A percentile compares a stretch with the other conserved stretches of the same genome.
phyloP scores from a whole-genome alignment of 2,329 filamentous ascomycete species.

The Colletotrichum aenigma region DNA sequence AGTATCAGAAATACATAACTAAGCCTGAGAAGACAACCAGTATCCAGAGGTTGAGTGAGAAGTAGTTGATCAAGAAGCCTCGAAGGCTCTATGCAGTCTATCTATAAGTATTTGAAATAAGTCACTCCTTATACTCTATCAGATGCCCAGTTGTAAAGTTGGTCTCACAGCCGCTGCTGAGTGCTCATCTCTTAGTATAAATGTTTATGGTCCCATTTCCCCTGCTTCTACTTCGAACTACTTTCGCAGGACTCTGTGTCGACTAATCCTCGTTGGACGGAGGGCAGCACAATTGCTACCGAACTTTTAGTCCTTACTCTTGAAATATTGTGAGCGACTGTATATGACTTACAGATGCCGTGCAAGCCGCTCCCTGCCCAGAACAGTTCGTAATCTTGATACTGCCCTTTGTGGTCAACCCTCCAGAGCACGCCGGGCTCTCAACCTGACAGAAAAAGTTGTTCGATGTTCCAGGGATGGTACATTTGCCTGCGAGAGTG shows the following conservation, averaged over 20 bases:
- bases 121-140: no score
- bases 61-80: neutral
- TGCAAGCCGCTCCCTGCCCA: neutral
- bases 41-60: no score
- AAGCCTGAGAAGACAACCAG: no score
- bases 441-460: neutral
- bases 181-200: no score
- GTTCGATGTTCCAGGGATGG: neutral
- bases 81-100: fast-evolving
- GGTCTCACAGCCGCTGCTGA: neutral
- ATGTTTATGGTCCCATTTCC: no score
- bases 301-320: neutral
- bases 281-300: neutral
- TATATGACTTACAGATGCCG: neutral
- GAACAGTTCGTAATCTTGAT: neutral
- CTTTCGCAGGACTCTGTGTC: fast-evolving
- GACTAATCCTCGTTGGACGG: neutral
- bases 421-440: neutral
- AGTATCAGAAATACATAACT: no score
- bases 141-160: neutral
- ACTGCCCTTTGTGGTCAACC: neutral
- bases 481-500: neutral
- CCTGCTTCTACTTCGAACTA: fast-evolving
- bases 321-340: no score
- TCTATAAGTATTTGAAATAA: no score